These are phyloP conservation scores for Aureoboletus auriporus DNA, from an alignment of 768 basidiomycete genomes.

Conservation along the genomic window DNA sequence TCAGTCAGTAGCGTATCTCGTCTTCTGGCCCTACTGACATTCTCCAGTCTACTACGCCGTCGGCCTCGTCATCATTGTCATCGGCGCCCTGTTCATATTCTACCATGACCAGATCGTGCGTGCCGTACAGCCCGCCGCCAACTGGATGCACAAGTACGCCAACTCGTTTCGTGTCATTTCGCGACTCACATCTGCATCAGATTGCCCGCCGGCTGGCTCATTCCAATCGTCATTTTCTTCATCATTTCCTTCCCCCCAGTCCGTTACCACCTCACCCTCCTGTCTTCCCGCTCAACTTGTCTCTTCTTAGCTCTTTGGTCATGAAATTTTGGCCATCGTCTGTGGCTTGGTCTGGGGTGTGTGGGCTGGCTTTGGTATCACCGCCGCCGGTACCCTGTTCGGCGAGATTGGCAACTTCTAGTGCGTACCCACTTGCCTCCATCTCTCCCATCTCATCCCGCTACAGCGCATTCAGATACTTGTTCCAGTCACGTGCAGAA, in stretches of 20 bases:
- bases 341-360: slow-evolving; percentile 91
- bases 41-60: slow-evolving; percentile 45
- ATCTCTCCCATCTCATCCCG: slow-evolving; percentile 9
- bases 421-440: slow-evolving; percentile 40
- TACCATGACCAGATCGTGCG: slow-evolving; percentile 60
- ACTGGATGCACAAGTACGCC: slow-evolving; percentile 41
- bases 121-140: slow-evolving; percentile 43
- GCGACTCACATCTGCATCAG: slow-evolving; percentile 28
- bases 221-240: slow-evolving; percentile 79
- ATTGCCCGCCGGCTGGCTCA: slow-evolving; percentile 59
- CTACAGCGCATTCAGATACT: slow-evolving; percentile 75
- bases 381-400: slow-evolving; percentile 75
- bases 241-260: slow-evolving; percentile 86
- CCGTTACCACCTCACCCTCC: slow-evolving; percentile 15
- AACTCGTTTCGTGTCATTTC: not conserved
- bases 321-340: slow-evolving; percentile 85
- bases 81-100: slow-evolving; percentile 52
- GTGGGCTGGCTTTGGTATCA: slow-evolving; percentile 84
- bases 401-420: slow-evolving; percentile 89
- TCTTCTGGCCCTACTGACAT: not conserved
- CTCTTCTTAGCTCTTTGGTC: slow-evolving; percentile 69
- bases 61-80: slow-evolving; percentile 41
- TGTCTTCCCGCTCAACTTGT: slow-evolving; percentile 2
- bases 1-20: slow-evolving; percentile 39
- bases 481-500: slow-evolving; percentile 69